Percentiles rank a stretch among this genome's conserved stretches.
Evolutionary conservation across 2,329 filamentous ascomycete genomes (phyloP).

Genomic region (Hymenotorrendiella dingleyae): DNA sequence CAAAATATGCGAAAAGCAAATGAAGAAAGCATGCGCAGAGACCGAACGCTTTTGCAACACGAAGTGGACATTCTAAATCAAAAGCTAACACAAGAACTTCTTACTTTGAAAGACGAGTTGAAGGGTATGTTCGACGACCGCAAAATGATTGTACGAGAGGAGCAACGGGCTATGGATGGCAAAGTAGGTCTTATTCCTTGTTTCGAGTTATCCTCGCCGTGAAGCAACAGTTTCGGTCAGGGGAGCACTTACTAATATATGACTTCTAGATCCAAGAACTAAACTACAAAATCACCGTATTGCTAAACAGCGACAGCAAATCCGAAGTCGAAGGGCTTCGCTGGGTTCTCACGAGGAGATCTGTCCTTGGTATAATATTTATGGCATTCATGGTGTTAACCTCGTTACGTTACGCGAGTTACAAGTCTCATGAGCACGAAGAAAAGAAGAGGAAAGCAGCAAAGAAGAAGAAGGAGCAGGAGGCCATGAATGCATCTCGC

Average conservation of each 20-base stretch:
- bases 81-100: constrained; percentile 74
- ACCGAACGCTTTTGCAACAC: constrained; percentile 81
- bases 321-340: constrained; percentile 86
- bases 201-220: no score
- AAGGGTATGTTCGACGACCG: constrained; percentile 95
- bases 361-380: constrained; percentile 59
- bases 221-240: no score
- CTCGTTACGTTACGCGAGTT: constrained; percentile 55
- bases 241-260: no score
- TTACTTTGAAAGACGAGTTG: constrained; percentile 80
- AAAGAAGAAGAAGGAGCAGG: constrained; percentile 38
- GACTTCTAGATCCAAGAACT: constrained; percentile 76
- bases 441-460: constrained; percentile 25
- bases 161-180: constrained; percentile 79
- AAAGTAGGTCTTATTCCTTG: constrained; percentile 53
- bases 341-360: constrained; percentile 70
- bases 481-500: not conserved
- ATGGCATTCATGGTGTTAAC: constrained; percentile 57
- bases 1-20: constrained; percentile 69
- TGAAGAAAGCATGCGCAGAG: constrained; percentile 75
- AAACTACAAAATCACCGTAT: constrained; percentile 92
- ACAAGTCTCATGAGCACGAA: constrained; percentile 34
- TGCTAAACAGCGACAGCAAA: constrained; percentile 82
- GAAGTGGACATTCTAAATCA: constrained; percentile 92
- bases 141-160: constrained; percentile 83